Base-by-base conservation (phyloP, 139 green algal species). In the Chloropicon primus region DNA sequence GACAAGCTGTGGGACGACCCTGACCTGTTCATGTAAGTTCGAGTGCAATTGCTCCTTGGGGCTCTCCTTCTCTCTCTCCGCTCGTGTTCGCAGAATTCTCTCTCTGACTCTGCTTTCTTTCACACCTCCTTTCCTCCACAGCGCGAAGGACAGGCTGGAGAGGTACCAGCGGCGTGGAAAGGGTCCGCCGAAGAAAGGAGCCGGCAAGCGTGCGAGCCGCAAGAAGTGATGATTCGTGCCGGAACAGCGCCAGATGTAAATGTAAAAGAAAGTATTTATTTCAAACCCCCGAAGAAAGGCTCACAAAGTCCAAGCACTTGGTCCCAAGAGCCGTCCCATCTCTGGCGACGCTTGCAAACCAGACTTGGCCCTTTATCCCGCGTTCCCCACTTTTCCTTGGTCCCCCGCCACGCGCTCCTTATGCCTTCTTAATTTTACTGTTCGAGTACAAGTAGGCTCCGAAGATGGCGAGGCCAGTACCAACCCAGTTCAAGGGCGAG, bases 391-490 rank as follows among this genome's bases (percentile, higher is more conserved):
- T n/a, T n/a, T n/a, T n/a, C n/a, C n/a, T n/a, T n/a, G n/a, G 10
- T 62, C 41, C 10, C 41, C 41, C 17, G 5, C 41, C 41, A 62
- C 5, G 17, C 41, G 41, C 41, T 62, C 41, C 41, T 62, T 17
- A 62, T 62, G 10, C 5, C 41, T 62, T 62, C 41, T 62, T 62
- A 17, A 62, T 62, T 17, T 62, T 62, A 17, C 41, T 62, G 41
- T 62, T 62, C 5, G 82, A 90, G 83, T 96, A 96, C 0, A 96
- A 82, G 76, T 91, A 92, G 0, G 92, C 96, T 25, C 92, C 92
- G n/a, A 90, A 76, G 76, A 96, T 91, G 29, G 92, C 92, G 2
- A 96, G 62, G 28, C 83, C 76, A n/a, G 82, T 88, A 53, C 92
- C 92, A 0, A 91, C 78, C 89, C 89, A 95, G 85, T 96, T 96